Evolutionary conservation across 2,329 filamentous ascomycete genomes (phyloP).

Genomic region (Aspergillus arachidicola): DNA sequence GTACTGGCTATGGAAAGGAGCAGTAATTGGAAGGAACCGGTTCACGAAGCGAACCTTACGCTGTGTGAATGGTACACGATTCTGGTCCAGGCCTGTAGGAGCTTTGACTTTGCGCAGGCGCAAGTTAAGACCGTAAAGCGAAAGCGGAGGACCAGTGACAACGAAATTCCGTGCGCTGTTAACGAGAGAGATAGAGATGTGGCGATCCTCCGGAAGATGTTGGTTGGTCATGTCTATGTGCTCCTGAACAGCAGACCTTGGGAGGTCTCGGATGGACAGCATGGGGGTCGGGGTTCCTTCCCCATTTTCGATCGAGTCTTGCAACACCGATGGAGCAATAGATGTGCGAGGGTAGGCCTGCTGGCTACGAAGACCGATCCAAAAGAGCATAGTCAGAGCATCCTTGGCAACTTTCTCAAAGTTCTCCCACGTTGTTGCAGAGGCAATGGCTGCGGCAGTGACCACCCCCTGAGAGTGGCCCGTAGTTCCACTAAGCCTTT

Average conservation of each 20-base stretch:
- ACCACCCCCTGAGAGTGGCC: conserved; percentile 97
- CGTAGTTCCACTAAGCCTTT: conserved; percentile 82
- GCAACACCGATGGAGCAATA: conserved; percentile 83
- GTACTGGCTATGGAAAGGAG: conserved; percentile 97
- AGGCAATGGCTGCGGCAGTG: conserved; percentile 86
- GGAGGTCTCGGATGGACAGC: conserved; percentile 94
- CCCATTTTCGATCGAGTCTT: conserved; percentile 90
- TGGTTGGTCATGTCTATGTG: conserved; percentile 97
- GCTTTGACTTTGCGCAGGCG: conserved; percentile 97
- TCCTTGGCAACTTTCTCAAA: conserved; percentile 79
- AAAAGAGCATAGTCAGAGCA: conserved; percentile 91
- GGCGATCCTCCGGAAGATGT: conserved; percentile 87
- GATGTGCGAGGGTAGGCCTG: conserved; percentile 96
- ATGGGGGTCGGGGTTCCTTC: conserved; percentile 97
- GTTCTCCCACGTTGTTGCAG: conserved; percentile 89
- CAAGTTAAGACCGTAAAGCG: conserved; percentile 92
- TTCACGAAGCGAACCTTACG: conserved; percentile 96
- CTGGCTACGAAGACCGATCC: conserved; percentile 96
- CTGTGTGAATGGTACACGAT: conserved; percentile 88
- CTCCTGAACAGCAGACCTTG: conserved; percentile 84
- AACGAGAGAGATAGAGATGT: conserved; percentile 92
- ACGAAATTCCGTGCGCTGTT: conserved; percentile 98
- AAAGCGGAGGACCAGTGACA: conserved; percentile 92
- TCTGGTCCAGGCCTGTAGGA: conserved; percentile 95
- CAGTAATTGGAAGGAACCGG: conserved; percentile 94